Conservation (phyloP, 495 filamentous ascomycete genomes). For the Sordaria brevicollis region DNA sequence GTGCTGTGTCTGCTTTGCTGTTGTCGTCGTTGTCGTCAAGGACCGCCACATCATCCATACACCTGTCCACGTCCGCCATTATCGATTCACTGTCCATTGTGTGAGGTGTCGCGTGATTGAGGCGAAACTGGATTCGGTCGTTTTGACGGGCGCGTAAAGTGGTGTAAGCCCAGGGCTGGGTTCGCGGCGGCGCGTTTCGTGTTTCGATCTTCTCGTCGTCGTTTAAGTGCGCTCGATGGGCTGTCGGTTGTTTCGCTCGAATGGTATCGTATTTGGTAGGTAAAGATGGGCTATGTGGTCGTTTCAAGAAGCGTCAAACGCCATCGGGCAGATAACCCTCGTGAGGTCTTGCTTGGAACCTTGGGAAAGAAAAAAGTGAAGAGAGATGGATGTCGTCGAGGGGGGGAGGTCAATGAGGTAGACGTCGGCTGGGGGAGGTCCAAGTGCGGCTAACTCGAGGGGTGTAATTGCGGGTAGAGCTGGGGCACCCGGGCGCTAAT, state of each 20-base stretch:
- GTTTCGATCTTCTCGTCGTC: background rate
- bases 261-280: background rate
- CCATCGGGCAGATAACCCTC: background rate
- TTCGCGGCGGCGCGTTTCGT: background rate
- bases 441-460: background rate
- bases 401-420: background rate
- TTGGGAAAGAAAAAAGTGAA: background rate
- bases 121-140: background rate
- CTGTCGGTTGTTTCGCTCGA: background rate
- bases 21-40: slow-evolving; percentile 4
- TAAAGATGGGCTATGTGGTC: background rate
- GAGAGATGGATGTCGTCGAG: background rate
- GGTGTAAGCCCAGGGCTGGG: background rate
- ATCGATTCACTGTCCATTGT: background rate
- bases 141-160: background rate
- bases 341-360: background rate
- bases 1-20: background rate
- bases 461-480: background rate
- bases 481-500: background rate
- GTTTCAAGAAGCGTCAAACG: background rate
- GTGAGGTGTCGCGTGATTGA: background rate
- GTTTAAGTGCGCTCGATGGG: background rate
- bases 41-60: slow-evolving; percentile 8
- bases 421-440: background rate
- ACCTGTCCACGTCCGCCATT: slow-evolving; percentile 18